phyloP scores from a whole-genome alignment of 2,329 filamentous ascomycete species.

The Fusarium siculi region DNA sequence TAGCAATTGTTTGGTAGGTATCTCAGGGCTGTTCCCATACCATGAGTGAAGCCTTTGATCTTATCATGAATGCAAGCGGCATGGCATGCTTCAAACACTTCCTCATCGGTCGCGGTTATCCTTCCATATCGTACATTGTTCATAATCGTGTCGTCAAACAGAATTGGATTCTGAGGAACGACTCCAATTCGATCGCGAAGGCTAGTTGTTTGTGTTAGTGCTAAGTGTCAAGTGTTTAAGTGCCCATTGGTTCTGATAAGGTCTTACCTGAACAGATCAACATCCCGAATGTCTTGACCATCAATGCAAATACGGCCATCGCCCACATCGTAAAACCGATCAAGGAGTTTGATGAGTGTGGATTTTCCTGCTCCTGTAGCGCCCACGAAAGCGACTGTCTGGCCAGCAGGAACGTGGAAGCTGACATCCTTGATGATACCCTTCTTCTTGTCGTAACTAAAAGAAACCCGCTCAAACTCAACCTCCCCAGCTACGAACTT shows the following conservation, averaged over 20 bases:
- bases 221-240: constrained; percentile 10
- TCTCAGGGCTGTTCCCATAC: constrained; percentile 43
- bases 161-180: constrained; percentile 65
- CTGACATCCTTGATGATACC: constrained; percentile 65
- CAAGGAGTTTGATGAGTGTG: constrained; percentile 67
- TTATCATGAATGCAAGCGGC: constrained; percentile 69
- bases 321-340: constrained; percentile 68
- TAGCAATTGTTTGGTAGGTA: constrained; percentile 2
- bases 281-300: constrained; percentile 65
- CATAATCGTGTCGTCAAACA: constrained; percentile 69
- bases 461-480: constrained; percentile 64
- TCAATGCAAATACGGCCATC: constrained; percentile 65
- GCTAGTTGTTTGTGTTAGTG: constrained; percentile 48
- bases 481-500: constrained; percentile 64
- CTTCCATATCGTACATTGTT: constrained; percentile 69
- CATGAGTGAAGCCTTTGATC: constrained; percentile 63
- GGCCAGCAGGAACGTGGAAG: constrained; percentile 61
- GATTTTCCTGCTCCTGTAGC: constrained; percentile 70
- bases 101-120: constrained; percentile 64
- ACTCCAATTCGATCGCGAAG: constrained; percentile 65
- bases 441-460: constrained; percentile 70
- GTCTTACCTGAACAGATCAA: constrained; percentile 59
- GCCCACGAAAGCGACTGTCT: constrained; percentile 69
- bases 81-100: constrained; percentile 64
- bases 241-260: background rate